Base-by-base conservation (phyloP, 441 rosid species). In the Croton setiger region DNA sequence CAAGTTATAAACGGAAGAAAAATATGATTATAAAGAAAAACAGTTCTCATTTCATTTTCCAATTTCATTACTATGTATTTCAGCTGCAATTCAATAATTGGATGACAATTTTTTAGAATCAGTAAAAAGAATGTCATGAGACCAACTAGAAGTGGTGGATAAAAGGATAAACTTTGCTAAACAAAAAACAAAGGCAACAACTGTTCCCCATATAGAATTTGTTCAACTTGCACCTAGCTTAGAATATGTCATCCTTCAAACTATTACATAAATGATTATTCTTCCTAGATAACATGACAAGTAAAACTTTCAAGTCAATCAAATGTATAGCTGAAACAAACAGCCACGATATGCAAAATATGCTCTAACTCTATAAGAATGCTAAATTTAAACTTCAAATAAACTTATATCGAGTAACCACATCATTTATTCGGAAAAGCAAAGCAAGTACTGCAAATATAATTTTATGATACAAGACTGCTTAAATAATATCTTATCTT, bases 1-100 rank as follows among this genome's bases (percentile, higher is more conserved):
- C 4, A 63, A 51, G 23, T 35, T 12, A 33, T n/a, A 49, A 51
- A n/a, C n/a, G n/a, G n/a, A n/a, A n/a, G n/a, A n/a, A n/a, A n/a
- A n/a, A n/a, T n/a, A n/a, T n/a, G n/a, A n/a, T n/a, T n/a, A n/a
- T n/a, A n/a, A 18, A 5, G n/a, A 35, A 18, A 49, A 18, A 55
- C 31, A 35, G 49, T 9, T 5, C 1, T 21, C 60, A 41, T 56
- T 56, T 41, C n/a, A 7, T 54, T 23, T 55, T 67, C 17, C 27
- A 21, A 45, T 36, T 33, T 58, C 44, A 68, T 64, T 10, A 35
- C 47, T 57, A 37, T 33, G 55, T 44, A 62, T 45, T 41, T 57
- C 53, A 56, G 44, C 63, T 41, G 15, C n/a, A n/a, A n/a, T n/a
- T n/a, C n/a, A n/a, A n/a, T n/a, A n/a, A n/a, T n/a, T n/a, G n/a